Evolutionary conservation across 176 grass and related monocot genomes (phyloP).

Genomic region (Rhynchospora pubera): DNA sequence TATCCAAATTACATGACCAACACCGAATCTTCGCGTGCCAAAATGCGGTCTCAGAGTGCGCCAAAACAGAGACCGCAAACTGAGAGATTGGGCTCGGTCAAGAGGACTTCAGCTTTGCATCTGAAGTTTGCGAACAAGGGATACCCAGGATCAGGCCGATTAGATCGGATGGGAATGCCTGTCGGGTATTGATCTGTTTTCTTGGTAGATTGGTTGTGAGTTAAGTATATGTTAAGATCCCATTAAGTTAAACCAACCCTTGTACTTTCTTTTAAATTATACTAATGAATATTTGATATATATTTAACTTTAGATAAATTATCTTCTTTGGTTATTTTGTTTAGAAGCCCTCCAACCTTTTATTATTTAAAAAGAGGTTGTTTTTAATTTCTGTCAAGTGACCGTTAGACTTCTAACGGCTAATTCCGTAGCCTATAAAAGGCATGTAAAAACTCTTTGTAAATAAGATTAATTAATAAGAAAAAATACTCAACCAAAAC

Average conservation of each 20-base stretch:
- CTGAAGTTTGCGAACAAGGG: slow-evolving; percentile 35
- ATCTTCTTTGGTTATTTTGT: too few species aligned
- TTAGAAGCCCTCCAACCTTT: too few species aligned
- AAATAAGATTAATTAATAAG: too few species aligned
- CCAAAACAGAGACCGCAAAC: slow-evolving; percentile 43
- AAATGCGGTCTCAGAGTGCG: slow-evolving; percentile 66
- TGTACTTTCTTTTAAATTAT: not conserved
- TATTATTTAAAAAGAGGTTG: too few species aligned
- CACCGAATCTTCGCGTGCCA: slow-evolving; percentile 72
- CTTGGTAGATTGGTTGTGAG: not conserved
- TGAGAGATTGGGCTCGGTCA: slow-evolving; percentile 18
- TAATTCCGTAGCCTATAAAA: too few species aligned
- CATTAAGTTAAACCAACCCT: not conserved
- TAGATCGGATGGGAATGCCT: slow-evolving; percentile 38
- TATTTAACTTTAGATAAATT: too few species aligned
- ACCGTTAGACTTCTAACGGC: too few species aligned
- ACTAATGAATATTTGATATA: slow-evolving; percentile 18
- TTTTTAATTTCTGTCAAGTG: too few species aligned
- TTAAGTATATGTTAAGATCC: not conserved
- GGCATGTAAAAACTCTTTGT: too few species aligned
- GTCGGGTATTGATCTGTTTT: slow-evolving; percentile 17
- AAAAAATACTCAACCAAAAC: too few species aligned
- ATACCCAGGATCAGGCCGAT: slow-evolving; percentile 36
- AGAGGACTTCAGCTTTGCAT: slow-evolving; percentile 15
- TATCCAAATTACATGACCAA: slow-evolving; percentile 80